These are phyloP conservation scores for Somion occarium DNA, from an alignment of 1,284 basidiomycete species.

Conservation along the genomic window DNA sequence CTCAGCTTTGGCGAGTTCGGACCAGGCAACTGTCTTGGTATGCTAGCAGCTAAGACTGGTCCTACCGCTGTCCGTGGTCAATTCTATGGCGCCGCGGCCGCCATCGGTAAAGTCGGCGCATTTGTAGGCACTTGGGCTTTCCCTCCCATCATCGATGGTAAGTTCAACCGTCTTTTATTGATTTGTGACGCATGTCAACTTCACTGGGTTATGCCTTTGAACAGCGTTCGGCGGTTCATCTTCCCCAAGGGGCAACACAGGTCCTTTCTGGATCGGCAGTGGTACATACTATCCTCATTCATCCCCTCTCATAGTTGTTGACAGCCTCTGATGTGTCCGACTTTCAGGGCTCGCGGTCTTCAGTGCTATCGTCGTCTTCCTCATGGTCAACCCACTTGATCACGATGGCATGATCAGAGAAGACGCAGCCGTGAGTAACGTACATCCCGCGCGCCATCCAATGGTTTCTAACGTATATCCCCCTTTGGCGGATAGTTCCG, in stretches of 20 bases:
- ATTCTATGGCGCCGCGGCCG: constrained; percentile 83
- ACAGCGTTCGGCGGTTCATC: constrained; percentile 56
- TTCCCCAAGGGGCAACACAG: constrained; percentile 58
- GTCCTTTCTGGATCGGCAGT: constrained; percentile 79
- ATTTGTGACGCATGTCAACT: too few species aligned
- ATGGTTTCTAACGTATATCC: background rate
- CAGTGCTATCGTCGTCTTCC: constrained; percentile 68
- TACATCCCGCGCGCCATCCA: background rate
- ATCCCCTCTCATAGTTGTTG: background rate
- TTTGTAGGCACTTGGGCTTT: constrained; percentile 72
- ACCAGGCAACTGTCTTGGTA: constrained; percentile 77
- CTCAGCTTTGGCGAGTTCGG: constrained; percentile 80
- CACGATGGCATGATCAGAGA: constrained; percentile 80
- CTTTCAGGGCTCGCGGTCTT: constrained; percentile 65
- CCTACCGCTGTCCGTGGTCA: constrained; percentile 86
- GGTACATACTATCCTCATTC: constrained; percentile 23
- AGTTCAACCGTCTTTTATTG: too few species aligned
- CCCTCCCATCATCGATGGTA: constrained; percentile 58
- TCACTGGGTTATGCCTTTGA: too few species aligned
- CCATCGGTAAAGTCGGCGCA: constrained; percentile 87
- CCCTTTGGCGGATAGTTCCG: constrained; percentile 56
- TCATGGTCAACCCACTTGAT: constrained; percentile 73
- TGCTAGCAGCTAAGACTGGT: constrained; percentile 78
- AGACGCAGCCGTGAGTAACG: constrained; percentile 51
- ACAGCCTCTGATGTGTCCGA: background rate